Conservation (phyloP, 352 stramenopile species). For the Phytopythium ostracodes region DNA sequence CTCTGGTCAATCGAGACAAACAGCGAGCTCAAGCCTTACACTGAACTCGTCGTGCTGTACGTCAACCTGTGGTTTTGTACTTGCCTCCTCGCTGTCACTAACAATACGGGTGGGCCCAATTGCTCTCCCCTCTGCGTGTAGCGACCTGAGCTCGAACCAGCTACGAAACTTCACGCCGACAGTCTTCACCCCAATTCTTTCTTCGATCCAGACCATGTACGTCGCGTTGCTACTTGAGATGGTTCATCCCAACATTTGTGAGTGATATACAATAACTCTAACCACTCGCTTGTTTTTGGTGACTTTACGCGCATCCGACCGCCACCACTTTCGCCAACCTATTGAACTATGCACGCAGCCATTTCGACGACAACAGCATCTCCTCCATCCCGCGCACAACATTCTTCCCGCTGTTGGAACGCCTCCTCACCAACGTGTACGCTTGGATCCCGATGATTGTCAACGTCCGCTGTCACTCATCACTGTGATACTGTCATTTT, state of each 20-base stretch:
- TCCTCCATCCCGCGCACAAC: slow-evolving; percentile 50
- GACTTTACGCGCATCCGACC: too few species aligned
- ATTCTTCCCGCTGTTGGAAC: slow-evolving; percentile 40
- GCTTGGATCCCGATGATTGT: background rate
- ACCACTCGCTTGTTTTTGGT: background rate
- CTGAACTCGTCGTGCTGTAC: slow-evolving; percentile 38
- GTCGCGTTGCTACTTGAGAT: slow-evolving; percentile 2
- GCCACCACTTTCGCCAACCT: too few species aligned
- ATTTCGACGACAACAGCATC: slow-evolving; percentile 60
- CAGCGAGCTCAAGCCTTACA: slow-evolving; percentile 41
- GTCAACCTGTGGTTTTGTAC: slow-evolving; percentile 6
- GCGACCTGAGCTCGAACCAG: slow-evolving; percentile 53
- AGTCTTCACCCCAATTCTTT: slow-evolving; percentile 43
- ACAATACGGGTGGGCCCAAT: slow-evolving; percentile 1
- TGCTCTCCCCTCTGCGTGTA: slow-evolving; percentile 11
- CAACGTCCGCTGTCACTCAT: background rate
- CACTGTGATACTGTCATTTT: background rate
- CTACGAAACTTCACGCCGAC: slow-evolving; percentile 51
- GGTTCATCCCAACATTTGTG: too few species aligned
- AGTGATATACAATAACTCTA: background rate
- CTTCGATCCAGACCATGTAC: slow-evolving; percentile 49
- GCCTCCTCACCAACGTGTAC: slow-evolving; percentile 45
- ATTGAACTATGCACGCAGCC: slow-evolving; percentile 15
- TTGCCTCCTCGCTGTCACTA: background rate
- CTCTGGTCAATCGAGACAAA: slow-evolving; percentile 55